Evolutionary conservation across 2,329 filamentous ascomycete genomes (phyloP).

Genomic region (Hawksworthiomyces lignivorus): DNA sequence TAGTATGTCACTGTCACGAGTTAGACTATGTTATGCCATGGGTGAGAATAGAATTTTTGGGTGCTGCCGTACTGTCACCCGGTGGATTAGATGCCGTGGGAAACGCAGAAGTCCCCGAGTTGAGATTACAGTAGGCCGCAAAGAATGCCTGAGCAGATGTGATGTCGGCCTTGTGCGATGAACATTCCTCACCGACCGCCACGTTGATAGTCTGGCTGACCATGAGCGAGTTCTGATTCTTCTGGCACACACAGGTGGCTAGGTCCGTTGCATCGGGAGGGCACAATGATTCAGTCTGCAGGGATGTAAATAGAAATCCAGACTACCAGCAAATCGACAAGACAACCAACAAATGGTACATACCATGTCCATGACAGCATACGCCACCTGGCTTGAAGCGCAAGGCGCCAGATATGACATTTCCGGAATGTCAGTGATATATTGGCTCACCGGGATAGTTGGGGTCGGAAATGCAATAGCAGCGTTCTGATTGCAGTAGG

Average conservation of each 20-base stretch:
- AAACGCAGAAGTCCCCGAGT: constrained; percentile 41
- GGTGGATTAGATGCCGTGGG: constrained; percentile 37
- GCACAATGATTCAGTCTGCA: constrained; percentile 22
- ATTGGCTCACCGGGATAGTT: constrained; percentile 34
- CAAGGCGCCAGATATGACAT: constrained; percentile 36
- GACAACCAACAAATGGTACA: too few species aligned
- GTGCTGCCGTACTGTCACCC: constrained; percentile 44
- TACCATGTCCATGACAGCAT: constrained; percentile 30
- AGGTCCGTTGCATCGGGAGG: constrained; percentile 22
- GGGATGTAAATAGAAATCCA: too few species aligned
- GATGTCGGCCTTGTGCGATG: constrained; percentile 38
- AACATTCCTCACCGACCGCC: constrained; percentile 36
- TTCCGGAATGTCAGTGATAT: constrained; percentile 42
- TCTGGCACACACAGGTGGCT: constrained; percentile 45
- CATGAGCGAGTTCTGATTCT: constrained; percentile 38
- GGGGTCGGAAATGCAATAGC: constrained; percentile 34
- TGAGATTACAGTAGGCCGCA: constrained; percentile 43
- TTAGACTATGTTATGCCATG: neutral
- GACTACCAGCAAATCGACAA: too few species aligned
- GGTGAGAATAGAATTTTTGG: too few species aligned
- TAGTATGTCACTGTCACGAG: constrained; percentile 42
- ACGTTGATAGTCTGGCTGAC: constrained; percentile 36
- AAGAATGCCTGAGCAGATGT: constrained; percentile 43
- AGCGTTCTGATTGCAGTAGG: constrained; percentile 40
- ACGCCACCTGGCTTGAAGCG: constrained; percentile 29